A percentile compares a stretch with the other conserved stretches of the same genome.
Evolutionary conservation across 495 filamentous ascomycete species (phyloP).

Genomic region (Aspergillus panamensis): DNA sequence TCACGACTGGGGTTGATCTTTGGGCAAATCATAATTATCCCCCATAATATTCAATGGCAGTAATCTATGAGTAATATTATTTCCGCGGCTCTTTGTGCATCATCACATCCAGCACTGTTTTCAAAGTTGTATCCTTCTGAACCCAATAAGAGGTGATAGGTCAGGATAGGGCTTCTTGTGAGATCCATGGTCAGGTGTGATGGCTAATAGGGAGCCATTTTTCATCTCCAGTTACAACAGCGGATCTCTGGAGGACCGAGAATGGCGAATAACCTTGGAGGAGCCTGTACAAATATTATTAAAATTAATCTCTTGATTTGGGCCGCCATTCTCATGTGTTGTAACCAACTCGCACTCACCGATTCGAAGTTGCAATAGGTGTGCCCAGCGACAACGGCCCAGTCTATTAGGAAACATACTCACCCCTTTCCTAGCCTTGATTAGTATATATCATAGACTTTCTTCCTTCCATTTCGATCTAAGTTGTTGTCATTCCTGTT

Average conservation of each 20-base stretch:
- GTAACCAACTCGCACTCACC: conserved; percentile 11
- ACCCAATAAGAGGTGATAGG: neutral
- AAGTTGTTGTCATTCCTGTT: neutral
- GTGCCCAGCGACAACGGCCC: conserved; percentile 21
- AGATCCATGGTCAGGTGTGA: conserved; percentile 1
- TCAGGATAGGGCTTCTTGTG: neutral
- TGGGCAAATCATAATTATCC: neutral
- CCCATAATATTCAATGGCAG: neutral
- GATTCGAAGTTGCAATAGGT: conserved; percentile 4
- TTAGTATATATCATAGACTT: conserved; percentile 22
- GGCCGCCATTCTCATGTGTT: conserved; percentile 18
- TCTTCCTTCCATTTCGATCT: conserved; percentile 10
- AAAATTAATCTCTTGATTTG: conserved; percentile 14
- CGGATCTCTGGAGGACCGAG: no score
- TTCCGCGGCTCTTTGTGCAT: conserved; percentile 6
- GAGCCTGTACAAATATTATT: neutral
- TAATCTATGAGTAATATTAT: conserved; percentile 7
- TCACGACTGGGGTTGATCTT: conserved; percentile 4
- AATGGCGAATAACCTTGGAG: conserved; percentile 1
- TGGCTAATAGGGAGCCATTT: neutral
- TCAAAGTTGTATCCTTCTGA: neutral
- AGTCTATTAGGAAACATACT: conserved; percentile 16
- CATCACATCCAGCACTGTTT: neutral
- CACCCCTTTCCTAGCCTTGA: conserved; percentile 22
- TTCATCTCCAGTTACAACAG: no score